Base-by-base conservation (phyloP, 345 rosid genomes). In the Boechera retrofracta region DNA sequence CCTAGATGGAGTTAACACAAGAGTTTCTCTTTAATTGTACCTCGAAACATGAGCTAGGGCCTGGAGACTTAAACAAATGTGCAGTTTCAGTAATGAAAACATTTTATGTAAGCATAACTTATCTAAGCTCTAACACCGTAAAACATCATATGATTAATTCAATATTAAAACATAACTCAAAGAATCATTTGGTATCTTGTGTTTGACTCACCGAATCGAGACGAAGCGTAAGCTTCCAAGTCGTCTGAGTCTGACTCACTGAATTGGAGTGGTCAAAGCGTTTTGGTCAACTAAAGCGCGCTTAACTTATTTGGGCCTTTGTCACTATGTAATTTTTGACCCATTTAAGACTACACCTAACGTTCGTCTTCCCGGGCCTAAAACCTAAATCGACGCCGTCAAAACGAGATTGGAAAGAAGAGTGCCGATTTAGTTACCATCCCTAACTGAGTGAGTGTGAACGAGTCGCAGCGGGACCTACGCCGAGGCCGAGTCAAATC, bases 221-320 rank as follows among this genome's bases (percentile, higher is more conserved):
- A 33, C 41, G 9, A n/a, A 7, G 7, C 2, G 5, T 57, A 13
- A 57, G 11, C 21, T 56, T 31, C 21, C 11, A 10, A 32, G 41
- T 57, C 5, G 28, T 35, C 13, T 41, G 13, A 44, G 7, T 39
- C 44, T 36, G 48, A 51, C 48, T 35, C 59, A 6, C 7, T 12
- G 28, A 42, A 28, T 15, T 29, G 7, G 52, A 42, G 69, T 16
- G 58, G 33, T 32, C 45, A 54, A 35, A 33, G 4, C 24, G 18
- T 70, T 70, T 42, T 29, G 42, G 63, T 70, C 36, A 67, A 45
- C 11, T 21, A 1, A 33, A 59, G 5, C 10, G 48, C 28, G 67
- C 58, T 58, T 33, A 5, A 31, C 4, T 36, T 0, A 21, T 15
- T 24, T 48, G 59, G 59, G 49, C 36, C 28, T 71, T 47, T 2